phyloP scores from a whole-genome alignment of 495 filamentous ascomycete genomes.

The Penicillium fimorum region DNA sequence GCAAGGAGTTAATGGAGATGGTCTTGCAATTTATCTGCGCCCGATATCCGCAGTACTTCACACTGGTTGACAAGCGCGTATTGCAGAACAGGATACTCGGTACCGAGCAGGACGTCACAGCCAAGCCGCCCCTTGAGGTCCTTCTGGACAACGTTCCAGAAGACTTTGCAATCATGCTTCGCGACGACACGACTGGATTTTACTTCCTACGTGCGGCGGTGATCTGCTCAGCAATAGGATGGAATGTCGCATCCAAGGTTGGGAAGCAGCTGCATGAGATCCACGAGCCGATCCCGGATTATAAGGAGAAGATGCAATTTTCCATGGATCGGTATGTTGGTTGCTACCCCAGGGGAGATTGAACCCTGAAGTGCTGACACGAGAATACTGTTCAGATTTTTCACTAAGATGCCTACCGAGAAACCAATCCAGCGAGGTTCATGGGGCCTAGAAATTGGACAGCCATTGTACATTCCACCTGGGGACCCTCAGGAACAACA shows the following conservation, averaged over 20 bases:
- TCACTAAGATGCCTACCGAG: conserved; percentile 72
- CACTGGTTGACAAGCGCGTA: conserved; percentile 55
- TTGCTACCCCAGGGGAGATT: too few relatives aligned
- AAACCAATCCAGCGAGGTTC: conserved; percentile 80
- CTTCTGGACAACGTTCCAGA: conserved; percentile 83
- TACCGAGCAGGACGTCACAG: conserved; percentile 59
- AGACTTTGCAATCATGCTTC: conserved; percentile 80
- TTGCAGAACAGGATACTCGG: conserved; percentile 72
- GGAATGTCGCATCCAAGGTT: conserved; percentile 76
- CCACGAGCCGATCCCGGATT: conserved; percentile 77
- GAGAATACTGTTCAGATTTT: conserved; percentile 53
- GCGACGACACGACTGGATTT: conserved; percentile 65
- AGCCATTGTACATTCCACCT: conserved; percentile 75
- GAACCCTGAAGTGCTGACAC: neutral
- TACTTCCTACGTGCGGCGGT: conserved; percentile 79
- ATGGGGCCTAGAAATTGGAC: conserved; percentile 81
- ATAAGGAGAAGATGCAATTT: conserved; percentile 87
- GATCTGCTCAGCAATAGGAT: conserved; percentile 78
- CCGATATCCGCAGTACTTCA: conserved; percentile 80
- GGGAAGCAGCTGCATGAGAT: conserved; percentile 72
- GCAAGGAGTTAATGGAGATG: conserved; percentile 92
- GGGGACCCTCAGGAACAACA: conserved; percentile 65
- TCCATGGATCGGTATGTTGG: conserved; percentile 72
- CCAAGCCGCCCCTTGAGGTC: conserved; percentile 67
- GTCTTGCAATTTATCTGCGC: conserved; percentile 72